Percentiles rank a stretch among this genome's conserved stretches.
Evolutionary conservation across 129 eudicot genomes (phyloP).

Genomic region (Lonicera japonica): DNA sequence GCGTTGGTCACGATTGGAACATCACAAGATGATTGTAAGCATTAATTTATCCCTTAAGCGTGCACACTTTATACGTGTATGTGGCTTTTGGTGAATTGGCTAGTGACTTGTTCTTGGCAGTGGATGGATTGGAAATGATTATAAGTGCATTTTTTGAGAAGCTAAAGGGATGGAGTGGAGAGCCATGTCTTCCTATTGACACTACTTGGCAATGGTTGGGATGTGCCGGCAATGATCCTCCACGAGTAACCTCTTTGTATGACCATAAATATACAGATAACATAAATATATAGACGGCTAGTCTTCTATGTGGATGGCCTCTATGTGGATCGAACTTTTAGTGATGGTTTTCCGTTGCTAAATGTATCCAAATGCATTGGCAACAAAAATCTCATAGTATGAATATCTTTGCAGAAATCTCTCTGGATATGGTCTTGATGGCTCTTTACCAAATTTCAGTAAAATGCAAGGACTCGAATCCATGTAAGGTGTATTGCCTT

Average conservation of each 20-base stretch:
- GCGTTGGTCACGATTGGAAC: slow-evolving; percentile 8
- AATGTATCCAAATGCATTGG: no score
- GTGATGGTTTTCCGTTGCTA: no score
- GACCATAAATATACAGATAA: not conserved
- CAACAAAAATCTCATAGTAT: no score
- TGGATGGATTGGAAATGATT: slow-evolving; percentile 3
- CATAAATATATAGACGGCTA: no score
- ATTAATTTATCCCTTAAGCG: no score
- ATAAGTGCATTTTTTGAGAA: not conserved
- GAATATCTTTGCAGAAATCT: slow-evolving; percentile 5
- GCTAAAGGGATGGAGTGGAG: slow-evolving; percentile 14
- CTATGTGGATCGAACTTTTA: no score
- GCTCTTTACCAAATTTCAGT: slow-evolving; percentile 9
- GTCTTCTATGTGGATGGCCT: no score
- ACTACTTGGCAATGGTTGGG: slow-evolving; percentile 16
- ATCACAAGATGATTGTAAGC: slow-evolving; percentile 8
- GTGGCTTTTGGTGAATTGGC: not conserved
- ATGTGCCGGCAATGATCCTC: slow-evolving; percentile 3
- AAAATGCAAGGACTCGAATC: slow-evolving; percentile 10
- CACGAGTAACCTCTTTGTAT: slow-evolving; percentile 7
- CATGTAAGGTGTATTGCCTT: slow-evolving; percentile 1
- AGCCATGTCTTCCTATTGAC: slow-evolving; percentile 11
- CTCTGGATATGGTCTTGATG: slow-evolving; percentile 10
- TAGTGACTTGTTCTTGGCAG: not conserved
- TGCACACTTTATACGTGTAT: no score